Conservation (phyloP, 768 basidiomycete genomes). For the Grammothele lineata region DNA sequence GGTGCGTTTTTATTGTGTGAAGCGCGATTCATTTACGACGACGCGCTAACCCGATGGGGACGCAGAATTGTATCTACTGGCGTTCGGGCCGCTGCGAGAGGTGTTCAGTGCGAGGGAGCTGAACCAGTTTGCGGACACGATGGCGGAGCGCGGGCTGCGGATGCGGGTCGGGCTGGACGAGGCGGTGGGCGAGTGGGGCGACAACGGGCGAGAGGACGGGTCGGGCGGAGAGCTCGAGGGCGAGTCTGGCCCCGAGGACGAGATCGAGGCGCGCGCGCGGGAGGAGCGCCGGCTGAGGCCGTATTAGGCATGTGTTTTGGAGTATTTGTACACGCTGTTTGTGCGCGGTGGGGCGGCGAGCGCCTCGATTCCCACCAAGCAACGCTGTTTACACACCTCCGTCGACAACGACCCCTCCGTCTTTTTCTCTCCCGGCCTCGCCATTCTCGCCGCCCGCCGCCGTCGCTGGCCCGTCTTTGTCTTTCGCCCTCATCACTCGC, state of each 20-base stretch:
- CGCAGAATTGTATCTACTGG: conserved; percentile 71
- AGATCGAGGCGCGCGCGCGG: conserved; percentile 56
- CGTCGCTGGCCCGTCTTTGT: conserved; percentile 2
- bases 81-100: conserved; percentile 65
- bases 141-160: conserved; percentile 73
- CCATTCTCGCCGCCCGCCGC: conserved; percentile 1
- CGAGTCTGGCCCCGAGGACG: no score
- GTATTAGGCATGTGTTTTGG: conserved; percentile 35
- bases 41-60: neutral
- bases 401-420: conserved; percentile 1
- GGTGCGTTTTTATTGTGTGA: no score
- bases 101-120: conserved; percentile 62
- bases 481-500: conserved; percentile 7
- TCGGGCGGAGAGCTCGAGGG: neutral
- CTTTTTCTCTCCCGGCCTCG: conserved; percentile 4
- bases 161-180: conserved; percentile 61
- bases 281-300: conserved; percentile 62
- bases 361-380: conserved; percentile 1
- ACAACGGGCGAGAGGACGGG: conserved; percentile 5
- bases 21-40: no score
- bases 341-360: conserved; percentile 6
- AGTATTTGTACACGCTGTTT: conserved; percentile 15
- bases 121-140: conserved; percentile 58
- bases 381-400: conserved; percentile 10
- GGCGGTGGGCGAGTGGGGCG: conserved; percentile 39